phyloP scores from a whole-genome alignment of 1,139 yeast genomes.

The Kodamaea anthophila region DNA sequence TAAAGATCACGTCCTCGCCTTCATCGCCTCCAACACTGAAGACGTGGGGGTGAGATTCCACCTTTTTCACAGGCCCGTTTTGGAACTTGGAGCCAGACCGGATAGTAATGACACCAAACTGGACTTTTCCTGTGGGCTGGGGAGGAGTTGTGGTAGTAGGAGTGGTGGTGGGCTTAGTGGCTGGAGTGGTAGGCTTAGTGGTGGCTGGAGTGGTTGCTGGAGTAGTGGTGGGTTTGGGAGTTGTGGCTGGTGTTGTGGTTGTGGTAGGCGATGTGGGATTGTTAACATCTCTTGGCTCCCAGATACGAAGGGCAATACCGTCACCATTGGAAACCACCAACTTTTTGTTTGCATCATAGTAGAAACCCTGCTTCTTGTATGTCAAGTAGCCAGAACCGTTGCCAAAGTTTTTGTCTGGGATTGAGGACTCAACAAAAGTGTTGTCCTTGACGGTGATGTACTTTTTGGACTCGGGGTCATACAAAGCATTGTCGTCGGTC shows the following conservation, averaged over 20 bases:
- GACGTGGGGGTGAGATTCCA: constrained; percentile 24
- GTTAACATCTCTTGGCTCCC: constrained; percentile 7
- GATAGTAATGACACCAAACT: constrained; percentile 15
- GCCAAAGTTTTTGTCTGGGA: constrained; percentile 9
- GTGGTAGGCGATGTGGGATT: not conserved
- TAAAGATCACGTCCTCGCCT: constrained; percentile 19
- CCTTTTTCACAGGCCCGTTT: constrained; percentile 20
- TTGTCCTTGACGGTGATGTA: constrained; percentile 11
- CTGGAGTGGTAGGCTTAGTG: too few relatives aligned
- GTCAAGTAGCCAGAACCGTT: constrained; percentile 14
- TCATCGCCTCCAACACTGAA: constrained; percentile 28
- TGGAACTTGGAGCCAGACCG: constrained; percentile 20
- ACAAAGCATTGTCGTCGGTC: constrained; percentile 17
- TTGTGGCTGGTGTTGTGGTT: too few relatives aligned
- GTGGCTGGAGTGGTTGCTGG: constrained; percentile 1
- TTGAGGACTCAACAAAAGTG: constrained; percentile 9
- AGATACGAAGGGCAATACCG: constrained; percentile 9
- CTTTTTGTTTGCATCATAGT: constrained; percentile 8
- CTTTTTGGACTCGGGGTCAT: constrained; percentile 13
- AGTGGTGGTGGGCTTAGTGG: constrained; percentile 1
- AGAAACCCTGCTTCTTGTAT: constrained; percentile 13
- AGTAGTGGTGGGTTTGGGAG: constrained; percentile 4
- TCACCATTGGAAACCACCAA: constrained; percentile 6
- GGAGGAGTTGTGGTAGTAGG: constrained; percentile 4
- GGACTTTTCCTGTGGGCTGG: constrained; percentile 4